A percentile compares a stretch with the other conserved stretches of the same genome.
Evolutionary conservation across 139 green algal species (phyloP).

Genomic region (Chlamydomonas incerta): DNA sequence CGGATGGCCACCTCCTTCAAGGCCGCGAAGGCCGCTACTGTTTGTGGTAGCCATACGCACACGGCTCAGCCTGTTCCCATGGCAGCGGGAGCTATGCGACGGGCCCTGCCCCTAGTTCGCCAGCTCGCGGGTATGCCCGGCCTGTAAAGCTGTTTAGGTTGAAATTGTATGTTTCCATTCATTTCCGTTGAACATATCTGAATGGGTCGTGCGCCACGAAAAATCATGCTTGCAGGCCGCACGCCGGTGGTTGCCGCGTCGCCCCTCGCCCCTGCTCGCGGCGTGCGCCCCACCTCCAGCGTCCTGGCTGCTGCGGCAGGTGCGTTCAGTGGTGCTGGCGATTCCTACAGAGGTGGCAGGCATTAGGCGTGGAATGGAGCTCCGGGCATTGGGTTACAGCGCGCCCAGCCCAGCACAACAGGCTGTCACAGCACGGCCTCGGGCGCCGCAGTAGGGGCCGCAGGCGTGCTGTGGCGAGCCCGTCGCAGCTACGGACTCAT

Average conservation of each 20-base stretch:
- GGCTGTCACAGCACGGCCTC: too few species aligned
- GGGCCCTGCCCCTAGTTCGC: conserved; percentile 16
- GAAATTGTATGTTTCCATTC: neutral
- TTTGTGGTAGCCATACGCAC: neutral
- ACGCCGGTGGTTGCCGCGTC: conserved; percentile 1
- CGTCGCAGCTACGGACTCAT: too few species aligned
- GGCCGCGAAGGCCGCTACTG: conserved; percentile 22
- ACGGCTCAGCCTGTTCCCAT: neutral
- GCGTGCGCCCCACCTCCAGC: neutral
- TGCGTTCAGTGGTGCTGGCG: neutral
- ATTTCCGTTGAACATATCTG: too few species aligned
- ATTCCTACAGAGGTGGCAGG: too few species aligned
- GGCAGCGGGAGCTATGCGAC: neutral
- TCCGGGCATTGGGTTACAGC: too few species aligned
- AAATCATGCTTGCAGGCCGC: neutral
- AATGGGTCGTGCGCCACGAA: too few species aligned
- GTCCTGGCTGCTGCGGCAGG: neutral
- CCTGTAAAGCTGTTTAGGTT: too few species aligned
- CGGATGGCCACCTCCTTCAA: neutral
- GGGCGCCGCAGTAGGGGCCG: too few species aligned
- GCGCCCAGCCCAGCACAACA: too few species aligned
- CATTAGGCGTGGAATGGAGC: too few species aligned
- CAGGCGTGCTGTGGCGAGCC: too few species aligned
- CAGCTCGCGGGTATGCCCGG: conserved; percentile 10
- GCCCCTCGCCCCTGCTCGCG: neutral